Conservation (phyloP, 768 basidiomycete genomes). For the Trametes cingulata region DNA sequence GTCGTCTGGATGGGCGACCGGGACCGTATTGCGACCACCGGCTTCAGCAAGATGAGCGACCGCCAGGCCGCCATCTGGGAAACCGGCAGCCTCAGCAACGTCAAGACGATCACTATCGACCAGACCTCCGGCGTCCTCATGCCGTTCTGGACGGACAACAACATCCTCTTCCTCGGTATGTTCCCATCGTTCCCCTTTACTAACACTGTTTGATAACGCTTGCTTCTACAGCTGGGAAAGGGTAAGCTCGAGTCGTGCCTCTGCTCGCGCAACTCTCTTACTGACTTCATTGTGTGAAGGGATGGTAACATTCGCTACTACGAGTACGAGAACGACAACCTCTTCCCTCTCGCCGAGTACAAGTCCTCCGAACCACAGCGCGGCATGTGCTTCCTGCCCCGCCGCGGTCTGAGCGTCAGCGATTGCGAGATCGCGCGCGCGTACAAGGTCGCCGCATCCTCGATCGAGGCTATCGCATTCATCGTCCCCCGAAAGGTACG, state of each 20-base stretch:
- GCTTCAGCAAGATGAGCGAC: conserved; percentile 96
- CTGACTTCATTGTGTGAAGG: conserved; percentile 37
- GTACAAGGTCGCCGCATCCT: conserved; percentile 77
- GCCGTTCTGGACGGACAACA: conserved; percentile 98
- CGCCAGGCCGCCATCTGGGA: conserved; percentile 92
- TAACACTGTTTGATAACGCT: background rate
- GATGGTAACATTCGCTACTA: conserved; percentile 99
- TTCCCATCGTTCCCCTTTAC: conserved; percentile 7
- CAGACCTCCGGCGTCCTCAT: conserved; percentile 92
- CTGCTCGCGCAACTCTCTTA: conserved; percentile 5
- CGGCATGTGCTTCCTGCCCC: conserved; percentile 95
- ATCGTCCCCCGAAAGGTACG: conserved; percentile 90
- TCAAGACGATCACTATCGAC: conserved; percentile 82
- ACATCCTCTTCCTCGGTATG: conserved; percentile 80
- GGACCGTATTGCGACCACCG: conserved; percentile 90
- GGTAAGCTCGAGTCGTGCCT: conserved; percentile 45
- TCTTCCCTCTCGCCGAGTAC: conserved; percentile 79
- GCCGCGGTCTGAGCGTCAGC: conserved; percentile 81
- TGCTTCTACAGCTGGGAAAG: conserved; percentile 71
- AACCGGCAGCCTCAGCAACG: conserved; percentile 65
- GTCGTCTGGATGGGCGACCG: conserved; percentile 89
- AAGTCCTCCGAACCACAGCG: conserved; percentile 92
- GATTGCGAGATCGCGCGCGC: conserved; percentile 96
- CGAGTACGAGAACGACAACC: conserved; percentile 87
- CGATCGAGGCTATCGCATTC: conserved; percentile 90